Evolutionary conservation across 73 alveolate genomes (phyloP), one percentile per base, ranked within the genome.

Genomic region (Paramecium octaurelia): DNA sequence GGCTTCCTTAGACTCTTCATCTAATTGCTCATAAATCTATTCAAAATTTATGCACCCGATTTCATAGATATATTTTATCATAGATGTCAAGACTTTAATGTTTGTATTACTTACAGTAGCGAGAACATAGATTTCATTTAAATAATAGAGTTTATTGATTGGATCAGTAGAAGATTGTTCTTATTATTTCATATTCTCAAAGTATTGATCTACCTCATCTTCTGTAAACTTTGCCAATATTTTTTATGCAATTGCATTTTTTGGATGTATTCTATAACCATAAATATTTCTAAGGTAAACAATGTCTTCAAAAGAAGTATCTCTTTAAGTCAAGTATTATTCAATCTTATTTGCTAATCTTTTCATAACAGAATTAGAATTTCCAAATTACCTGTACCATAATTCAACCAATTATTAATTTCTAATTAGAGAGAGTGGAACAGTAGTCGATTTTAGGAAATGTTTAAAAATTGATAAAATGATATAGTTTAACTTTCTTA

Each of bases 181-280:
- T 43, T 24, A 46, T 43, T 40, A 23, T 80, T 43, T 40, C n/a
- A 80, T 43, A 18, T 43, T 21, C 29, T 80, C 57, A 42, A 80
- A 21, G 46, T 43, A 80, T 46, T 80, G 8, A 16, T 6, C 34
- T 20, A 46, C 2, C 44, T 80, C 70, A n/a, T 80, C 70, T 23
- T 80, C 57, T 24, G 46, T 24, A 6, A 80, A 80, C 20, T 80
- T 43, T 24, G 73, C 23, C 24, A 42, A 80, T 10, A 38, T 20
- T 12, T 43, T 18, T 48, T 40, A 42, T 24, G 91, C 91, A 21
- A 80, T 20, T 21, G 18, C 36, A 48, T 44, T 80, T 18, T 80
- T 80, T 3, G 91, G 91, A 80, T 46, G 46, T 10, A 80, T 21
- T 48, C 91, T 80, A 80, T 80, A 80, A 43, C 91, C 91, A 80